Evolutionary conservation across 2,329 filamentous ascomycete species (phyloP).

Genomic region (Mollisiaceae sp.): DNA sequence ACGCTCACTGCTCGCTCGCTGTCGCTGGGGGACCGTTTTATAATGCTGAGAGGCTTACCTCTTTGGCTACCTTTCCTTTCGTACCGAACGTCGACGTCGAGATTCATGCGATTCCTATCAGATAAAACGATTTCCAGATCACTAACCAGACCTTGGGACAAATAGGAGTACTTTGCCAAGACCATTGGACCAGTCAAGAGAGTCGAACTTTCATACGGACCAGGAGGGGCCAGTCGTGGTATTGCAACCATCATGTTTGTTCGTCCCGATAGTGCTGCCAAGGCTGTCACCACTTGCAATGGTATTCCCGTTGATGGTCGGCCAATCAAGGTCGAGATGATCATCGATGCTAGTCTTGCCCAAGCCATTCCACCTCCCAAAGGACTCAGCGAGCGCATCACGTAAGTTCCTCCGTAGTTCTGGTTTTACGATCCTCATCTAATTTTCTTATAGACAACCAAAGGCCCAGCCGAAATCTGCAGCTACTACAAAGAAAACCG

Average conservation of each 20-base stretch:
- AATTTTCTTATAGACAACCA: slow-evolving; percentile 52
- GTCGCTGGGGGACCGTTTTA: slow-evolving; percentile 45
- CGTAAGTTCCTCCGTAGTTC: slow-evolving; percentile 55
- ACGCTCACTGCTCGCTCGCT: slow-evolving; percentile 66
- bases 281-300: slow-evolving; percentile 84
- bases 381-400: slow-evolving; percentile 82
- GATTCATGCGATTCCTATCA: slow-evolving; percentile 38
- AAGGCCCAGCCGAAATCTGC: slow-evolving; percentile 84
- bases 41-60: slow-evolving; percentile 18
- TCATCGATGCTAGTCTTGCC: slow-evolving; percentile 77
- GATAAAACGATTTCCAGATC: slow-evolving; percentile 51
- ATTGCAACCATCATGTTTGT: slow-evolving; percentile 88
- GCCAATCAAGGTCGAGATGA: slow-evolving; percentile 94
- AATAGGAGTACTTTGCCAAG: slow-evolving; percentile 94
- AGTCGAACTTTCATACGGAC: slow-evolving; percentile 90
- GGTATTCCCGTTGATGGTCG: slow-evolving; percentile 88
- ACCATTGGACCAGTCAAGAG: slow-evolving; percentile 89
- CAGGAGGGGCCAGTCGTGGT: slow-evolving; percentile 88
- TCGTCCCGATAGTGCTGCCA: slow-evolving; percentile 80
- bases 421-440: slow-evolving; percentile 25
- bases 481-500: slow-evolving; percentile 75
- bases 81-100: slow-evolving; percentile 39
- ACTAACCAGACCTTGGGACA: slow-evolving; percentile 69
- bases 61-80: slow-evolving; percentile 41
- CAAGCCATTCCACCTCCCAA: slow-evolving; percentile 71